Conservation (phyloP, 139 green algal genomes). For the Zygnema circumcarinatum region DNA sequence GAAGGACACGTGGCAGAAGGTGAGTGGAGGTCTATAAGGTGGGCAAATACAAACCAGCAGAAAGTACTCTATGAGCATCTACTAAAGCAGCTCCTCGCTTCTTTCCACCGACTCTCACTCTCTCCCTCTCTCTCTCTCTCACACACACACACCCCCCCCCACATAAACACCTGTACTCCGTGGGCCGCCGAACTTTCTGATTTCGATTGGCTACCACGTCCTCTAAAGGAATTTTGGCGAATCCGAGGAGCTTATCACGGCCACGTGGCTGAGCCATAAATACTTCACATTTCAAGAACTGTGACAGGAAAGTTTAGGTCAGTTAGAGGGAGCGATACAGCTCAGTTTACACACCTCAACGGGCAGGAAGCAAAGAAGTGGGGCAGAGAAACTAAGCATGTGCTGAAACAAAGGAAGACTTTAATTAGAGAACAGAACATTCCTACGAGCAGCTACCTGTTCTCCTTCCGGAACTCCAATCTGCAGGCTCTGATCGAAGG, state of each 20-base stretch:
- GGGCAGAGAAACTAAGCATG: too few relatives aligned
- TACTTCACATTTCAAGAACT: constrained; percentile 32
- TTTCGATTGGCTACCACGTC: not conserved
- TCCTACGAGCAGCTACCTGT: too few relatives aligned
- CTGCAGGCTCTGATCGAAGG: constrained; percentile 46
- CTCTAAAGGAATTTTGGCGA: constrained; percentile 22
- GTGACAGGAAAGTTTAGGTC: too few relatives aligned
- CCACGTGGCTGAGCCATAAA: constrained; percentile 27
- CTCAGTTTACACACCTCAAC: too few relatives aligned
- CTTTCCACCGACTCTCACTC: not conserved
- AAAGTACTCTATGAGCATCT: not conserved
- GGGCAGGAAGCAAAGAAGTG: too few relatives aligned
- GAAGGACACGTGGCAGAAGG: not conserved
- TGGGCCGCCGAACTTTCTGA: not conserved
- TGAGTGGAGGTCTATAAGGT: not conserved
- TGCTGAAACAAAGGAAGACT: too few relatives aligned
- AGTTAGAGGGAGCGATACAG: too few relatives aligned
- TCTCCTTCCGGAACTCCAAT: constrained; percentile 41
- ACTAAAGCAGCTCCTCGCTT: too few relatives aligned
- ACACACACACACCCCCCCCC: too few relatives aligned
- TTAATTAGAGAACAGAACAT: too few relatives aligned
- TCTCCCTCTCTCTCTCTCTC: not conserved
- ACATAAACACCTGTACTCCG: not conserved
- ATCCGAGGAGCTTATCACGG: constrained; percentile 38
- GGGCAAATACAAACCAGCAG: not conserved